Conservation (phyloP, 495 filamentous ascomycete species). For the Bombardia bombarda region DNA sequence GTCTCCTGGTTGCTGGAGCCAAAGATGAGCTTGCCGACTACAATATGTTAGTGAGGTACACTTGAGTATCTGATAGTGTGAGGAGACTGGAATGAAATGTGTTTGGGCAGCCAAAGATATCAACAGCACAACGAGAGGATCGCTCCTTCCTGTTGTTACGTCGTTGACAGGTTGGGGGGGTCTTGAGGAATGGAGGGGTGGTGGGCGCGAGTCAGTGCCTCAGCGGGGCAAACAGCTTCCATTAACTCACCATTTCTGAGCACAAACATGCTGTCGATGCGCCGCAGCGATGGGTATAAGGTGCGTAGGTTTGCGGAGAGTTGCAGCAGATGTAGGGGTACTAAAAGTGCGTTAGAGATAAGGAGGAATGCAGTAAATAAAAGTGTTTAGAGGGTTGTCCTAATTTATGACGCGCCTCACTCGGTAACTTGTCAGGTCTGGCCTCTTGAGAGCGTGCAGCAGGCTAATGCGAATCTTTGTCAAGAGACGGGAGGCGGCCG, state of each 20-base stretch:
- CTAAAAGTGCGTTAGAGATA: too few relatives aligned
- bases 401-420: background rate
- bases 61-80: background rate
- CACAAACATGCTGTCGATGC: constrained; percentile 20
- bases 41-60: constrained; percentile 6
- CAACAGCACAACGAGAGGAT: background rate
- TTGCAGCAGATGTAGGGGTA: too few relatives aligned
- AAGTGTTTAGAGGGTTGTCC: background rate
- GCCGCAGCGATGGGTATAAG: too few relatives aligned
- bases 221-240: constrained; percentile 8
- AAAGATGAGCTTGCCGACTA: constrained; percentile 89
- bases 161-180: background rate
- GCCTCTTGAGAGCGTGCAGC: background rate
- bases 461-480: constrained; percentile 14
- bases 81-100: background rate
- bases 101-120: background rate
- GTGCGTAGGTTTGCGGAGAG: too few relatives aligned
- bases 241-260: constrained; percentile 22
- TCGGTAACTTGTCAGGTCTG: background rate
- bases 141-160: background rate
- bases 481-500: constrained; percentile 2
- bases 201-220: background rate
- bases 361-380: background rate
- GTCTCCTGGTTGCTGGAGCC: constrained; percentile 84
- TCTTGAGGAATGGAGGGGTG: background rate